phyloP scores from a whole-genome alignment of 176 grass and related monocot species.

The Guadua angustifolia region DNA sequence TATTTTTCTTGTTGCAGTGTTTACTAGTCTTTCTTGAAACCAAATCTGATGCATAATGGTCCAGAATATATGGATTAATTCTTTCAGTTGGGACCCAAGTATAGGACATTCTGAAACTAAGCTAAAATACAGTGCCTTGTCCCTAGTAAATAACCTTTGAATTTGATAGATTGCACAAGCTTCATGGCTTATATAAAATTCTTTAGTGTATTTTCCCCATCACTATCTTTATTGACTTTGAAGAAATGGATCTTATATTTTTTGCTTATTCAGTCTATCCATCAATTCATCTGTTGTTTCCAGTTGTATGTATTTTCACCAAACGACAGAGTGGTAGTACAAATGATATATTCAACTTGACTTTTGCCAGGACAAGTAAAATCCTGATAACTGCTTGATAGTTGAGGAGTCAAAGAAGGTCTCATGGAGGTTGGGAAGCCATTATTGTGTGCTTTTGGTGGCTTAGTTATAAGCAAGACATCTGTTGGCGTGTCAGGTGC shows the following conservation, averaged over 20 bases:
- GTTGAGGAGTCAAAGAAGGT: slow-evolving; percentile 24
- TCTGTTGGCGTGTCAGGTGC: slow-evolving; percentile 41
- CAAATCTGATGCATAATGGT: slow-evolving; percentile 10
- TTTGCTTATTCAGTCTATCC: neutral
- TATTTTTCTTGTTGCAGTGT: neutral
- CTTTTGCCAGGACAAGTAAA: slow-evolving; percentile 4
- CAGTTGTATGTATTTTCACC: neutral
- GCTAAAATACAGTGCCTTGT: neutral
- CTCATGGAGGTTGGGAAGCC: slow-evolving; percentile 24
- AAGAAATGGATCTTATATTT: neutral
- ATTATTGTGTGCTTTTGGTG: slow-evolving; percentile 22
- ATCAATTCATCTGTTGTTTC: slow-evolving; percentile 7
- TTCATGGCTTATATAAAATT: neutral
- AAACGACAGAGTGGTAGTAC: neutral
- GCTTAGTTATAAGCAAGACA: slow-evolving; percentile 28
- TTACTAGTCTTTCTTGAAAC: slow-evolving; percentile 26
- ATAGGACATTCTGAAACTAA: slow-evolving; percentile 5
- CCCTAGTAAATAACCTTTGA: neutral
- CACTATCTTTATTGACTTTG: neutral
- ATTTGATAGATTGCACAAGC: slow-evolving; percentile 14
- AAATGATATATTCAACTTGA: slow-evolving; percentile 14
- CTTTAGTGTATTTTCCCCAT: neutral
- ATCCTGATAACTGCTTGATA: neutral
- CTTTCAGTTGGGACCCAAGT: neutral
- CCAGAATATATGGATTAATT: slow-evolving; percentile 1